Base-by-base conservation (phyloP, 2,329 filamentous ascomycete genomes). In the Epichloe gansuensis region DNA sequence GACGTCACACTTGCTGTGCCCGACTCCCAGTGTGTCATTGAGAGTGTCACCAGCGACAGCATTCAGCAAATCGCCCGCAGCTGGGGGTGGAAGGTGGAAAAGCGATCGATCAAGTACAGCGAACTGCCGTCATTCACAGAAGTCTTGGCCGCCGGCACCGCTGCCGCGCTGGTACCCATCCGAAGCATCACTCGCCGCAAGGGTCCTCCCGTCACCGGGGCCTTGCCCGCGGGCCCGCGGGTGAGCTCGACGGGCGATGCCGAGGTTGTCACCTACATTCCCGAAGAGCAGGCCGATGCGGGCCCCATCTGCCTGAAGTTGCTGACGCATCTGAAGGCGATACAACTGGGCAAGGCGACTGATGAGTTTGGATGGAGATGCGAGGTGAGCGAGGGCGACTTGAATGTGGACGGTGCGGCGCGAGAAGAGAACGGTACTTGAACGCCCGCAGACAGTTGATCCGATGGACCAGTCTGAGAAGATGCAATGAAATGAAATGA, bases 111-210 rank as follows among this genome's bases (percentile, higher is more conserved):
- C 67, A 78, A 76, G 68, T 82, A 81, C 64, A 59, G 66, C 17
- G 80, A 83, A 61, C 72, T 82, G 17, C 67, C 72, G 11, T 58
- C 63, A 50, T 79, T 79, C 59, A 65, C 62, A 49, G 91, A 97
- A 69, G 83, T 98, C 50, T 82, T 96, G 69, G 93, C 91, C 4
- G 90, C 89, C 3, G 91, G 91, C 1, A 97, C 91, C 0, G 91
- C 91, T 0, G 91, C 90, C 0, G 87, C 88, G 0, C 75, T 98
- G 51, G 90, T 97, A 3, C 91, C 91, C 1, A 93, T 96, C 68
- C 85, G 85, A 55, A 93, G 87, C 59, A 95, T 97, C 66, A 93
- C 87, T 3, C 81, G 89, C 61, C 78, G 74, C 43, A 56, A 70
- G 45, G 57, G 64, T 6, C 17, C 34, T 17, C 38, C 27, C n/a